Evolutionary conservation across 1,284 basidiomycete species (phyloP).

Genomic region (Gymnopus androsaceus): DNA sequence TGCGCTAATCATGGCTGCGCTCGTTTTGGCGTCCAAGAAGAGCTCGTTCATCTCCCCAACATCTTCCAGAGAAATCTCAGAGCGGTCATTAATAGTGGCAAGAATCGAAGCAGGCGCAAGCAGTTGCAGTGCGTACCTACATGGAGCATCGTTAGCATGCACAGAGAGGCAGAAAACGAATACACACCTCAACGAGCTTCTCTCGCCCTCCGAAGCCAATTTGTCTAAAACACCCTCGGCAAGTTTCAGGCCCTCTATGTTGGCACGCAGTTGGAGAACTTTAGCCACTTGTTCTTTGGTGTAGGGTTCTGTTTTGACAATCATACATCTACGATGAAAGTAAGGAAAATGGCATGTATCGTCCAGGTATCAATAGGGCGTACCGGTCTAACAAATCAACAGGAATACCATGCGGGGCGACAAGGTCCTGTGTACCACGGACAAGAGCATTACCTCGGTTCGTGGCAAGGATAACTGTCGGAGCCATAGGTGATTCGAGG

Average conservation of each 20-base stretch:
- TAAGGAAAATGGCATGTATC: slow-evolving; percentile 7
- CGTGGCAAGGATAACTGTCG: slow-evolving; percentile 95
- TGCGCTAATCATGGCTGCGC: slow-evolving; percentile 56
- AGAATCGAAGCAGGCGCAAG: slow-evolving; percentile 93
- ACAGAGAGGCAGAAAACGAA: slow-evolving; percentile 11
- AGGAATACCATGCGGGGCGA: slow-evolving; percentile 92
- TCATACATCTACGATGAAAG: slow-evolving; percentile 73
- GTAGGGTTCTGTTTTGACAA: slow-evolving; percentile 91
- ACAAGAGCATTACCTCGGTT: slow-evolving; percentile 93
- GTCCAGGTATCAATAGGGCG: slow-evolving; percentile 19
- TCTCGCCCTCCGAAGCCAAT: slow-evolving; percentile 83
- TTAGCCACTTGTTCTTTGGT: slow-evolving; percentile 83
- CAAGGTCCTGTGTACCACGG: slow-evolving; percentile 89
- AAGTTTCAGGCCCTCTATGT: slow-evolving; percentile 84
- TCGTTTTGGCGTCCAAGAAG: slow-evolving; percentile 92
- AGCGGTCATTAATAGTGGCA: slow-evolving; percentile 73
- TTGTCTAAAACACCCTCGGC: slow-evolving; percentile 78
- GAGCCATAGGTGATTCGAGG: slow-evolving; percentile 94
- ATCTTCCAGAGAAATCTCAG: slow-evolving; percentile 84
- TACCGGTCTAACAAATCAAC: slow-evolving; percentile 92
- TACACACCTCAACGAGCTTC: slow-evolving; percentile 78
- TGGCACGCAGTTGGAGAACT: slow-evolving; percentile 85
- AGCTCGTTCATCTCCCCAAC: slow-evolving; percentile 90
- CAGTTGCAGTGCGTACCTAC: slow-evolving; percentile 89
- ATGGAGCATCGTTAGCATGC: background rate